phyloP scores from a whole-genome alignment of 306 rosid genomes.

The Lathyrus sativus region DNA sequence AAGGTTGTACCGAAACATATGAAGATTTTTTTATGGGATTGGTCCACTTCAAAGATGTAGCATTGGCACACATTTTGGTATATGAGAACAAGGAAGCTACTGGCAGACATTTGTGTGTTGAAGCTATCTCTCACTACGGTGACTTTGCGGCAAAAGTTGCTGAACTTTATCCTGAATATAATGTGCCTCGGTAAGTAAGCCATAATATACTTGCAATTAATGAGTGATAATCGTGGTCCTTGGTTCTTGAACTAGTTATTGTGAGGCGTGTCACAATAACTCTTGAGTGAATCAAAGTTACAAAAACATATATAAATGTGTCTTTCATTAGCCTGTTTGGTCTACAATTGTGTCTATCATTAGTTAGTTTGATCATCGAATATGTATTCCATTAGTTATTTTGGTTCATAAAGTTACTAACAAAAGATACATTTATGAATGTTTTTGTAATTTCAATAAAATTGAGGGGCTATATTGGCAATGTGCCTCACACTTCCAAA shows the following conservation, averaged over 20 bases:
- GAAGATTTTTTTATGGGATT: constrained; percentile 67
- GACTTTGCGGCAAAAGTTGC: constrained; percentile 82
- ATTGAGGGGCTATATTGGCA: neutral
- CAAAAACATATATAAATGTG: neutral
- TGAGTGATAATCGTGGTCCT: neutral
- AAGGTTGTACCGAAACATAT: constrained; percentile 77
- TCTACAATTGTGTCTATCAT: neutral
- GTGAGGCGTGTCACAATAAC: neutral
- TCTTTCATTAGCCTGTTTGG: neutral
- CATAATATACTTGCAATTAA: constrained; percentile 13
- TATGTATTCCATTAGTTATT: neutral
- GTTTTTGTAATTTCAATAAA: neutral
- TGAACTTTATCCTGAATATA: constrained; percentile 76
- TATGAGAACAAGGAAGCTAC: constrained; percentile 77
- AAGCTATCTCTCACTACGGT: constrained; percentile 79
- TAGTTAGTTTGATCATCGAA: neutral
- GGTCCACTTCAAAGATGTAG: constrained; percentile 91
- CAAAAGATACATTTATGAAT: neutral
- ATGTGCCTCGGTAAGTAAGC: constrained; percentile 61
- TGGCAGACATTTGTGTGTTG: constrained; percentile 84
- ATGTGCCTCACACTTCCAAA: neutral
- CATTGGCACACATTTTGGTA: constrained; percentile 80
- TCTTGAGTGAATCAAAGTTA: neutral
- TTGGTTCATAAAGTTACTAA: neutral
- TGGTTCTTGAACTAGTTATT: constrained; percentile 20